Evolutionary conservation across 345 rosid species (phyloP).

Genomic region (Theobroma cacao): DNA sequence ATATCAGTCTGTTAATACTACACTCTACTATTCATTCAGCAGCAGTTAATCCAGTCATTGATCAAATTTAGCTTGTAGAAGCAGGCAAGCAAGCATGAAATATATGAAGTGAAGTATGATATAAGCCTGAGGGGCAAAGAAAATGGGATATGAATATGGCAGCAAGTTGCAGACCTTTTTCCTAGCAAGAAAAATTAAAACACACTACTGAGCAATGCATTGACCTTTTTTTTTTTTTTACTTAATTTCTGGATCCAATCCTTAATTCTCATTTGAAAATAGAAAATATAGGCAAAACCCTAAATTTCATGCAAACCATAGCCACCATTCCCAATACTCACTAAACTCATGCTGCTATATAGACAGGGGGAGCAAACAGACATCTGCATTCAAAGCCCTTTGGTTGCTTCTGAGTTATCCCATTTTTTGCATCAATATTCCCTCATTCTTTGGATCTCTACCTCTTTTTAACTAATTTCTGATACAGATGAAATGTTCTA

Average conservation of each 20-base stretch:
- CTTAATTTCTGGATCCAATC: constrained; percentile 10
- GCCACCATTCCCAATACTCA: constrained; percentile 27
- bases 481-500: not conserved
- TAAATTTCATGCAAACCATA: constrained; percentile 27
- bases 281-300: not conserved
- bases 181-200: not conserved
- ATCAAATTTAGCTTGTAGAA: not conserved
- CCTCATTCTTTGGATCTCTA: not conserved
- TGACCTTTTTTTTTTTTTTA: not conserved
- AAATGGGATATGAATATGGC: not conserved
- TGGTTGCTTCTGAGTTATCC: constrained; percentile 17
- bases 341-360: not conserved
- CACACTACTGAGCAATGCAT: not conserved
- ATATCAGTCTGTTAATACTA: no score
- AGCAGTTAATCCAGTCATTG: not conserved
- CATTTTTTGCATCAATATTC: constrained; percentile 4
- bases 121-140: not conserved
- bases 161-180: not conserved
- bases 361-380: constrained; percentile 1
- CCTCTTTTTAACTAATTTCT: not conserved
- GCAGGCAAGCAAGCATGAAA: not conserved
- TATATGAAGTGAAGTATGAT: not conserved
- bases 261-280: not conserved
- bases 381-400: not conserved
- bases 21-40: not conserved